Conservation (phyloP, 352 stramenopile genomes). For the Phytophthora megakarya region DNA sequence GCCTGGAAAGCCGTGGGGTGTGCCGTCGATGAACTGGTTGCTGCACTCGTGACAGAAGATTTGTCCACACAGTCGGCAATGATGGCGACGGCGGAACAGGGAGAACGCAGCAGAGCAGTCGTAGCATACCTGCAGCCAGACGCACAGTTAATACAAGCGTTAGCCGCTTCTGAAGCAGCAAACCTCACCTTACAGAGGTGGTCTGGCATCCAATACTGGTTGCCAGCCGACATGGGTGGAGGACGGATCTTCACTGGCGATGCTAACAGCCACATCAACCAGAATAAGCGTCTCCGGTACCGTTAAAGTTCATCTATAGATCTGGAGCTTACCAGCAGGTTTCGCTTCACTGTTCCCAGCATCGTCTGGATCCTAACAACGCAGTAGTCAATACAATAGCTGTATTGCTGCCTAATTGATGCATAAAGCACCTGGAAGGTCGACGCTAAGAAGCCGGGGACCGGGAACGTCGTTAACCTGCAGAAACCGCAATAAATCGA, state of each 20-base stretch:
- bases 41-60: conserved; percentile 90
- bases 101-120: conserved; percentile 81
- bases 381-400: too few relatives aligned
- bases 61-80: conserved; percentile 85
- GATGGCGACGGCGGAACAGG: conserved; percentile 83
- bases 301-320: neutral
- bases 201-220: conserved; percentile 88
- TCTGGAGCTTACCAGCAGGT: conserved; percentile 14
- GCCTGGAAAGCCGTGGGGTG: conserved; percentile 53
- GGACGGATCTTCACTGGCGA: conserved; percentile 39
- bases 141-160: neutral
- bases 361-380: conserved; percentile 32
- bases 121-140: conserved; percentile 69
- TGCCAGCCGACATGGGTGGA: conserved; percentile 47
- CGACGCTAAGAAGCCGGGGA: conserved; percentile 60
- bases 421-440: conserved; percentile 44
- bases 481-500: conserved; percentile 22
- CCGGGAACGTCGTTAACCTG: conserved; percentile 72
- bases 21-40: conserved; percentile 73
- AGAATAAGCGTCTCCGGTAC: conserved; percentile 3
- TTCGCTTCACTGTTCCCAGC: neutral
- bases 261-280: conserved; percentile 5
- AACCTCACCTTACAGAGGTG: conserved; percentile 73
- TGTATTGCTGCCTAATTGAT: too few relatives aligned
- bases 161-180: neutral